Evolutionary conservation across 106 monocot genomes (phyloP), one percentile per base, ranked within the genome.

Genomic region (Dendrobium nobile): DNA sequence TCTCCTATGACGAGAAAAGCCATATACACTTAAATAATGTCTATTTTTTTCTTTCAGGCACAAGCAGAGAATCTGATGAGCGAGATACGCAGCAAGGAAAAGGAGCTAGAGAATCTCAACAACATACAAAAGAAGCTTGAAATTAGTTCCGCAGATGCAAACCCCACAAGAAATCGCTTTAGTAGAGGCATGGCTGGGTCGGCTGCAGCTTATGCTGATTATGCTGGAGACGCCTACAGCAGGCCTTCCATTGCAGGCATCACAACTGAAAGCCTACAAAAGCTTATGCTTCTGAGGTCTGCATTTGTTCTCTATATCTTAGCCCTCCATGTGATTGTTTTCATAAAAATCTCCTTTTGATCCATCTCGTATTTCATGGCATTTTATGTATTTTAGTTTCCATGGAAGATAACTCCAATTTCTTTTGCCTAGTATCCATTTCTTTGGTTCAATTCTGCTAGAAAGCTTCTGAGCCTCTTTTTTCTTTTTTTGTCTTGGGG

Each of bases 291-390:
- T 72, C 55, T 90, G 16, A 88, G 90, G 73, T 90, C 88, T 54
- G 86, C 90, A 42, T 86, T 90, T 81, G 88, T 94, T 73, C 56
- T 94, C 16, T 92, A 94, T 51, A 84, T 94, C 80, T 86, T 94
- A 73, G 85, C 87, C 18, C 92, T 94, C 37, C 86, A 92, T 88
- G 68, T 94, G 7, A 80, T 94, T 37, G 94, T 94, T 73, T 94
- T 94, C 55, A 88, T 94, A 74, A 94, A 90, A 76, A 82, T 94
- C 26, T 92, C 94, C 4, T 92, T 88, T 45, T 92, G 59, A 89
- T 26, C 28, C 51, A 6, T 19, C 41, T 44, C 8, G 5, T 44
- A 74, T 74, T 72, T 40, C 72, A 72, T 72, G 40, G 27, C 18
- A 41, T 74, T 74, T 9, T 74, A 37, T 43, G 6, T 43, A 5